Percentiles rank a stretch among this genome's conserved stretches.
These are phyloP conservation scores for Erodium texanum DNA, from an alignment of 441 rosid genomes.

Conservation along the genomic window DNA sequence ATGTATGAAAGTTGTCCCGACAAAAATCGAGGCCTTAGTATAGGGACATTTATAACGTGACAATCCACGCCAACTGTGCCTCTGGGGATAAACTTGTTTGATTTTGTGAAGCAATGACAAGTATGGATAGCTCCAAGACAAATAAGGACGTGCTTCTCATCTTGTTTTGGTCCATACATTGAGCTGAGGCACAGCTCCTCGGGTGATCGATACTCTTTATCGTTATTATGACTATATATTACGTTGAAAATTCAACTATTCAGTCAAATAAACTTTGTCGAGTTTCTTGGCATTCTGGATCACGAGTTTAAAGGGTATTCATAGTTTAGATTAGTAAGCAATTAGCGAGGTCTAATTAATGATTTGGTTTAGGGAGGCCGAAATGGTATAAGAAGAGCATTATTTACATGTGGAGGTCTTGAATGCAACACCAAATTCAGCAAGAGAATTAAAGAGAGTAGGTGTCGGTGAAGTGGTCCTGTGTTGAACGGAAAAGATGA, in stretches of 20 bases:
- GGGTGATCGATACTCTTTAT: no score
- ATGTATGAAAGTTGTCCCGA: no score
- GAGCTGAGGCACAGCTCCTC: background rate
- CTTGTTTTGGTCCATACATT: background rate
- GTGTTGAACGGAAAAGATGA: background rate
- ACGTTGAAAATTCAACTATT: no score
- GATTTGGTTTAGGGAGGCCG: background rate
- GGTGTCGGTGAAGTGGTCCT: background rate
- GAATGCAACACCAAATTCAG: background rate
- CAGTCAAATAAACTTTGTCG: no score
- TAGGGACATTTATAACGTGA: background rate
- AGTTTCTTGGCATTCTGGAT: no score
- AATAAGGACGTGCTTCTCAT: background rate
- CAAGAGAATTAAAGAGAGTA: no score
- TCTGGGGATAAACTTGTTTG: background rate
- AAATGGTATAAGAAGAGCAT: background rate
- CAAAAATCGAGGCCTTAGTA: no score
- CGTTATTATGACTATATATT: no score
- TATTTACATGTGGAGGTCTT: background rate
- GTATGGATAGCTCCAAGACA: background rate
- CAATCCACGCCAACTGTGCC: background rate
- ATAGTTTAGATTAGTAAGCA: no score
- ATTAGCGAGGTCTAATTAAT: background rate
- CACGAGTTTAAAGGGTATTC: background rate
- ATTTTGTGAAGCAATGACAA: background rate